A percentile compares a stretch with the other conserved stretches of the same genome.
Conservation (phyloP, 2,329 filamentous ascomycete species). For the Cladosporium sp. region DNA sequence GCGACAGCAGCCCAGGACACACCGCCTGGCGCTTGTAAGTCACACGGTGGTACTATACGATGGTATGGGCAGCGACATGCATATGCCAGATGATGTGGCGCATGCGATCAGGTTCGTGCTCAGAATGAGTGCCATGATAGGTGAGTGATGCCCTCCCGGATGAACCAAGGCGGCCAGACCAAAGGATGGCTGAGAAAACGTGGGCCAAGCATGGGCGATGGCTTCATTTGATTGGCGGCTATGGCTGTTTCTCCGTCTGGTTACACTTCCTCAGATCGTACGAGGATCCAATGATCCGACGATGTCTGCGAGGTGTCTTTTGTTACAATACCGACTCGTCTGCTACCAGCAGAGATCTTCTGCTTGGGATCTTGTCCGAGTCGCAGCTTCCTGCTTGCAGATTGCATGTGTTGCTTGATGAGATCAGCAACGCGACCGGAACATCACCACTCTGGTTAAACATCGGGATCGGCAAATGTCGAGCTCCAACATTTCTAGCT, state of each 20-base stretch:
- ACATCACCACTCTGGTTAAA: neutral
- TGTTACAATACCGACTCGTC: neutral
- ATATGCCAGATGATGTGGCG: neutral
- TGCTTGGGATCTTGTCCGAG: neutral
- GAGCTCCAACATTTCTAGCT: slow-evolving; percentile 7
- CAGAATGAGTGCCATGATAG: neutral
- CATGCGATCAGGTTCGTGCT: neutral
- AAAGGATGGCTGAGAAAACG: neutral
- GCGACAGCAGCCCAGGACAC: neutral
- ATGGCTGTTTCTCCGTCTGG: neutral
- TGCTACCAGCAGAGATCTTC: neutral
- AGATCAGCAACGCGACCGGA: neutral
- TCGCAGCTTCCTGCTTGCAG: neutral
- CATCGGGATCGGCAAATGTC: neutral
- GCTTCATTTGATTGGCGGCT: neutral
- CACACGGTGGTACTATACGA: neutral
- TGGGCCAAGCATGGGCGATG: neutral
- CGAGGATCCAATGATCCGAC: neutral
- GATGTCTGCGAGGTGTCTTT: neutral
- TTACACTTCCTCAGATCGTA: neutral
- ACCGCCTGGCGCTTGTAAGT: slow-evolving; percentile 1
- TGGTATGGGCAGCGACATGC: neutral
- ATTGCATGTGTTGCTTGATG: neutral
- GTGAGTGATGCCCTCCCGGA: neutral
- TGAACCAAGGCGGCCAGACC: neutral